Percentiles rank a stretch among this genome's conserved stretches.
Conservation (phyloP, 2,329 filamentous ascomycete genomes). For the Dendrostoma leiphaemia region DNA sequence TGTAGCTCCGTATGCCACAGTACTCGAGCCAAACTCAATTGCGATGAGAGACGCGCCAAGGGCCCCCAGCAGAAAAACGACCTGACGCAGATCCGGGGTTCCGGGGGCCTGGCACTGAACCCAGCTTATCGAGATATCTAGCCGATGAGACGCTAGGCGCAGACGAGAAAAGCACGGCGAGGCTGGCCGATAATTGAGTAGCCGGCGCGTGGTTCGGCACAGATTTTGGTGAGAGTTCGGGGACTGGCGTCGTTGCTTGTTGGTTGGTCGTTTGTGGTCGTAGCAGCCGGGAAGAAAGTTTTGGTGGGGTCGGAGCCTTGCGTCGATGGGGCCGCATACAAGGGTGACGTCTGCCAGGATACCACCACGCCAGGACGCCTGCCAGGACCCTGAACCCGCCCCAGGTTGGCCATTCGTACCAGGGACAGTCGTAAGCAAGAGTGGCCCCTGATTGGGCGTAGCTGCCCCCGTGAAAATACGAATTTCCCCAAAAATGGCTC, state of each 20-base stretch:
- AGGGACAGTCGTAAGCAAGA: background rate
- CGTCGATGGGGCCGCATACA: background rate
- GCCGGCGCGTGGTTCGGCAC: background rate
- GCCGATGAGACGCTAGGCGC: slow-evolving; percentile 10
- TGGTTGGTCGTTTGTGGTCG: background rate
- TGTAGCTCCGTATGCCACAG: no score
- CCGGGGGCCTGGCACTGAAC: background rate
- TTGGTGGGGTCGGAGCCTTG: slow-evolving; percentile 2
- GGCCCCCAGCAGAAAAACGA: slow-evolving; percentile 4
- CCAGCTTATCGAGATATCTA: slow-evolving; percentile 19
- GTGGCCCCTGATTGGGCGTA: background rate
- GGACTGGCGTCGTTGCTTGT: background rate
- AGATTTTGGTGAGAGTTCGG: background rate
- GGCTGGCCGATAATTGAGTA: background rate
- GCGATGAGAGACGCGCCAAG: slow-evolving; percentile 3
- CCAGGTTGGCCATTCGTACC: background rate
- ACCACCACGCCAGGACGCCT: no score
- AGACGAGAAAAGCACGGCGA: background rate
- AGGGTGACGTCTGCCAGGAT: background rate
- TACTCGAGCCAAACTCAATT: background rate
- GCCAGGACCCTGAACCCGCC: background rate
- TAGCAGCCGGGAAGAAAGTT: background rate
- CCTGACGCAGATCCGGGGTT: slow-evolving; percentile 1
- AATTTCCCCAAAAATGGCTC: slow-evolving; percentile 2
- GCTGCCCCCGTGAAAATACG: slow-evolving; percentile 9